A percentile compares a stretch with the other conserved stretches of the same genome.
Conservation (phyloP, 257 asterid species). For the Fraxinus cuspidata region DNA sequence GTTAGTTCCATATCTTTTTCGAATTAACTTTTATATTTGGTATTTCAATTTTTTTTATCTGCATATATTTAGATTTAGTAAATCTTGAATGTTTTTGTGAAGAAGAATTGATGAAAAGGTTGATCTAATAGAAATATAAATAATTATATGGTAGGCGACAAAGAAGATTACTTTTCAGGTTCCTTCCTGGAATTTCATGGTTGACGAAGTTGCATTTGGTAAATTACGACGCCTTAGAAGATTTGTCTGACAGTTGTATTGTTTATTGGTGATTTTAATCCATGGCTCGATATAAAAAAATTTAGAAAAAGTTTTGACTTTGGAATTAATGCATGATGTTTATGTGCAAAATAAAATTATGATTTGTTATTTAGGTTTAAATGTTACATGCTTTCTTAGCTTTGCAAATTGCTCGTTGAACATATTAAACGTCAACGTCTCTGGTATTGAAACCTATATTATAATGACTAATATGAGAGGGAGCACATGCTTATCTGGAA, state of each 20-base stretch:
- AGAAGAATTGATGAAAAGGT: neutral
- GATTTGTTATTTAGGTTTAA: neutral
- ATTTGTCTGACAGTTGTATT: neutral
- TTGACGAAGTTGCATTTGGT: neutral
- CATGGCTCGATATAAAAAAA: neutral
- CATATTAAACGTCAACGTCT: conserved; percentile 18
- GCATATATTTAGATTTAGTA: conserved; percentile 10
- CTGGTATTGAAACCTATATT: neutral
- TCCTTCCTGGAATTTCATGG: conserved; percentile 2
- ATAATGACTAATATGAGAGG: conserved; percentile 11
- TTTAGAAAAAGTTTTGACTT: neutral
- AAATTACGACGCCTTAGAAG: neutral
- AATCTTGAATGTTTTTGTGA: neutral
- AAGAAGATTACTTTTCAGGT: neutral
- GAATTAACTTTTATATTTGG: neutral
- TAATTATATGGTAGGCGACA: neutral
- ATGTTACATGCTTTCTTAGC: neutral
- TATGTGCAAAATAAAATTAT: neutral
- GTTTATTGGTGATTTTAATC: neutral
- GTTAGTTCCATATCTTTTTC: conserved; percentile 39
- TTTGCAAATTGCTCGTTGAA: neutral
- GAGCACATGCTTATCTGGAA: conserved; percentile 28
- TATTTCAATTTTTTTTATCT: neutral
- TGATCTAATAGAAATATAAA: neutral
- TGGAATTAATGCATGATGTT: neutral